Conservation (phyloP, 371 early-diverging fungal genomes). For the Mucor mucedo region DNA sequence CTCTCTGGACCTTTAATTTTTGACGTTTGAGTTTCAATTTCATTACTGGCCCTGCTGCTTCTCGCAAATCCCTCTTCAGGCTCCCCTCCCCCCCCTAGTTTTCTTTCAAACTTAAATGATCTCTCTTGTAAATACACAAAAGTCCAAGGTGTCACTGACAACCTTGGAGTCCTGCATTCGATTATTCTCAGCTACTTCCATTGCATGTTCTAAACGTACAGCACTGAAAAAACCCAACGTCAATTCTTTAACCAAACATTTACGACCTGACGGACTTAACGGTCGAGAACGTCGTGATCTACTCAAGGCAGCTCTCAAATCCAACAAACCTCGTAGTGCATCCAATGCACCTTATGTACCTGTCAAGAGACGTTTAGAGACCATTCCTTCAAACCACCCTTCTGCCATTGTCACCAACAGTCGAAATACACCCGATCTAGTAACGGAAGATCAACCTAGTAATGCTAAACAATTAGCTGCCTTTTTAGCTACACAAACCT, state of each 20-base stretch:
- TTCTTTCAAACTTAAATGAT: not conserved
- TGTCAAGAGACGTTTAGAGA: constrained; percentile 51
- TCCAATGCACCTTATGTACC: constrained; percentile 48
- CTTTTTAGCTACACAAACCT: constrained; percentile 50
- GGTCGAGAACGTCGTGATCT: constrained; percentile 51
- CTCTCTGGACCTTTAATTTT: too few species aligned
- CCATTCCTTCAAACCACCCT: constrained; percentile 17
- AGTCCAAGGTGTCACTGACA: not conserved
- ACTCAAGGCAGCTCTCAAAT: constrained; percentile 32
- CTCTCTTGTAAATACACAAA: not conserved
- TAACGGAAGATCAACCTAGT: constrained; percentile 19
- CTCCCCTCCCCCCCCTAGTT: too few species aligned
- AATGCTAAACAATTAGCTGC: constrained; percentile 45
- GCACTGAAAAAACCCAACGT: constrained; percentile 51
- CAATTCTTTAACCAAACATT: constrained; percentile 54
- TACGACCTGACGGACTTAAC: constrained; percentile 49
- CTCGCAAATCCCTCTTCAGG: too few species aligned
- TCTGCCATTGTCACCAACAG: not conserved
- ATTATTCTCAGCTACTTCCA: constrained; percentile 30
- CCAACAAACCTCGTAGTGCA: constrained; percentile 24
- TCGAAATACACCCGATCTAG: constrained; percentile 12
- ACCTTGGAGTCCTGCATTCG: constrained; percentile 11
- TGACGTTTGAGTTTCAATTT: too few species aligned
- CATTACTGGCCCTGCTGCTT: too few species aligned
- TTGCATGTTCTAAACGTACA: constrained; percentile 35